phyloP scores from a whole-genome alignment of 2,329 filamentous ascomycete species.

The Fusarium brachygibbosum region DNA sequence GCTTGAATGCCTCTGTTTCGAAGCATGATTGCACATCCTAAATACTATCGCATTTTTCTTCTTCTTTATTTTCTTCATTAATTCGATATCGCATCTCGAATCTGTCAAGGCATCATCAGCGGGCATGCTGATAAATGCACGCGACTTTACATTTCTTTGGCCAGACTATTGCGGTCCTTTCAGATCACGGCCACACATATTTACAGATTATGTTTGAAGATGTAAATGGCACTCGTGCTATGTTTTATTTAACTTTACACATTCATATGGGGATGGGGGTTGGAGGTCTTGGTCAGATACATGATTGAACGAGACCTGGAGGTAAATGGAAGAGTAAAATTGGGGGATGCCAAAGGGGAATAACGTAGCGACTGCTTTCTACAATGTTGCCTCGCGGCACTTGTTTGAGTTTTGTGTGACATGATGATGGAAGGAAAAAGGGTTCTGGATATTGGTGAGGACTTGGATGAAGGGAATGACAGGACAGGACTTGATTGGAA shows the following conservation, averaged over 20 bases:
- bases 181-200: conserved; percentile 22
- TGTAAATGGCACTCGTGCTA: conserved; percentile 21
- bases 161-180: conserved; percentile 22
- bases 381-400: conserved; percentile 65
- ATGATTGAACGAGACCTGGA: conserved; percentile 30
- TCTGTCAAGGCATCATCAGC: conserved; percentile 4
- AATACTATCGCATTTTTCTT: conserved; percentile 8
- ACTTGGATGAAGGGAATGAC: neutral
- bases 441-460: neutral
- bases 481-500: conserved; percentile 16
- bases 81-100: conserved; percentile 20
- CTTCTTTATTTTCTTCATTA: conserved; percentile 11
- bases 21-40: conserved; percentile 10
- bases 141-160: conserved; percentile 39
- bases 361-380: conserved; percentile 50
- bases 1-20: neutral
- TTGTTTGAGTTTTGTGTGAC: conserved; percentile 52
- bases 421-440: conserved; percentile 26
- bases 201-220: conserved; percentile 46
- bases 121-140: conserved; percentile 13
- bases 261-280: conserved; percentile 2
- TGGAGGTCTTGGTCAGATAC: conserved; percentile 12
- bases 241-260: conserved; percentile 26
- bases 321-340: conserved; percentile 33
- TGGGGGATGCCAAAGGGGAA: conserved; percentile 20